phyloP scores from a whole-genome alignment of 805 yeast species.

The Saccharomycopsis sp. region DNA sequence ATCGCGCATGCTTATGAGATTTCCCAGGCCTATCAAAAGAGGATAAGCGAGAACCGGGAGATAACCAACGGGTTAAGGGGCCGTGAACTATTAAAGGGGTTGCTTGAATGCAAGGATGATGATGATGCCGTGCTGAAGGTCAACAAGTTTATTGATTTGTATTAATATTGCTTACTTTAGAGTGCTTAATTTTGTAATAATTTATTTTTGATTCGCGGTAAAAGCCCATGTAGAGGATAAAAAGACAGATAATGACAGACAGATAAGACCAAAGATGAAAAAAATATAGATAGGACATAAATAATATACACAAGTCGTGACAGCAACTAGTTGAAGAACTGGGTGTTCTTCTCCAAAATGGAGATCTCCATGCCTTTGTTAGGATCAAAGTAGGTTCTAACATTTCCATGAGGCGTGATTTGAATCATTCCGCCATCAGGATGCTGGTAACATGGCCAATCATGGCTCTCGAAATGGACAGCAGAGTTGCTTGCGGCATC shows the following conservation, averaged over 20 bases:
- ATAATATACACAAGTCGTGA: not conserved
- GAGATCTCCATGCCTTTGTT: constrained; percentile 39
- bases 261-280: too few relatives aligned
- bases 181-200: too few relatives aligned
- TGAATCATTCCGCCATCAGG: constrained; percentile 59
- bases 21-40: constrained; percentile 22
- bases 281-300: not conserved
- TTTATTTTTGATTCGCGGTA: too few relatives aligned
- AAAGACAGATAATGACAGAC: not conserved
- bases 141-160: too few relatives aligned
- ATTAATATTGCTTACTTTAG: too few relatives aligned
- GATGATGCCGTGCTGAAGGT: too few relatives aligned
- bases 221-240: too few relatives aligned
- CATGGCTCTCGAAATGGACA: constrained; percentile 1
- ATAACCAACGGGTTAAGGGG: not conserved
- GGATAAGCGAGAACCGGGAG: not conserved
- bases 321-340: not conserved
- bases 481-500: not conserved
- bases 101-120: not conserved
- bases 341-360: constrained; percentile 38
- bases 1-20: constrained; percentile 38
- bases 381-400: constrained; percentile 37
- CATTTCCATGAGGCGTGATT: constrained; percentile 58
- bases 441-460: constrained; percentile 43
- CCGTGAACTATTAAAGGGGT: not conserved